Percentiles rank a stretch among this genome's conserved stretches.
These are phyloP conservation scores for Epichloe sibirici DNA, from an alignment of 2,329 filamentous ascomycete species.

Conservation along the genomic window DNA sequence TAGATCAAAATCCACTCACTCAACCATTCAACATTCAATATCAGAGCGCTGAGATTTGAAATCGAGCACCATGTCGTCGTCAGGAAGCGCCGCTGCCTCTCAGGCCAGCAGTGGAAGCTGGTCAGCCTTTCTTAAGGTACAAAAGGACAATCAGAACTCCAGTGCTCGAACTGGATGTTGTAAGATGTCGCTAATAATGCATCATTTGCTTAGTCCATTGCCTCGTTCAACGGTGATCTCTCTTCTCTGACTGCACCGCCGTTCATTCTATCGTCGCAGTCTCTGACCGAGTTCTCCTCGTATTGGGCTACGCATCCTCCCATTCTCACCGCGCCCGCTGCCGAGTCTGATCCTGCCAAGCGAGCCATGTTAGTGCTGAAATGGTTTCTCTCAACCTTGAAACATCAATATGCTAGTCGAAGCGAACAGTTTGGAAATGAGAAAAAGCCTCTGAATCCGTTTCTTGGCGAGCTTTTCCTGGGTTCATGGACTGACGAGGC, in stretches of 20 bases:
- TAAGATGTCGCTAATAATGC: slow-evolving; percentile 3
- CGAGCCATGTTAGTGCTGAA: slow-evolving; percentile 80
- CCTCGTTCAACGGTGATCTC: slow-evolving; percentile 71
- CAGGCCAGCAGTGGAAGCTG: slow-evolving; percentile 34
- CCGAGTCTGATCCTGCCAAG: slow-evolving; percentile 68
- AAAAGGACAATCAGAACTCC: background rate
- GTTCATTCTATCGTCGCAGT: slow-evolving; percentile 69
- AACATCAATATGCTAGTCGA: slow-evolving; percentile 65
- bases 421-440: slow-evolving; percentile 79
- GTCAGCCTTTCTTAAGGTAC: slow-evolving; percentile 40
- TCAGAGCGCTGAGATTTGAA: background rate
- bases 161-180: background rate
- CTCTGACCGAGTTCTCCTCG: slow-evolving; percentile 66
- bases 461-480: slow-evolving; percentile 87
- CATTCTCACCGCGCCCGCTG: slow-evolving; percentile 70
- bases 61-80: slow-evolving; percentile 17
- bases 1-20: background rate
- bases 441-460: slow-evolving; percentile 96
- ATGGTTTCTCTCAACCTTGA: slow-evolving; percentile 90
- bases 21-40: too few species aligned
- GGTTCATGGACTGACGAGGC: slow-evolving; percentile 77
- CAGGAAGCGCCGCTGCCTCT: slow-evolving; percentile 17
- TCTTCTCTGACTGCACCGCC: slow-evolving; percentile 71
- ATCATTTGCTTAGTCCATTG: slow-evolving; percentile 45
- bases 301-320: slow-evolving; percentile 73